Evolutionary conservation across 495 filamentous ascomycete species (phyloP).

Genomic region (Penicillium longicatenatum): DNA sequence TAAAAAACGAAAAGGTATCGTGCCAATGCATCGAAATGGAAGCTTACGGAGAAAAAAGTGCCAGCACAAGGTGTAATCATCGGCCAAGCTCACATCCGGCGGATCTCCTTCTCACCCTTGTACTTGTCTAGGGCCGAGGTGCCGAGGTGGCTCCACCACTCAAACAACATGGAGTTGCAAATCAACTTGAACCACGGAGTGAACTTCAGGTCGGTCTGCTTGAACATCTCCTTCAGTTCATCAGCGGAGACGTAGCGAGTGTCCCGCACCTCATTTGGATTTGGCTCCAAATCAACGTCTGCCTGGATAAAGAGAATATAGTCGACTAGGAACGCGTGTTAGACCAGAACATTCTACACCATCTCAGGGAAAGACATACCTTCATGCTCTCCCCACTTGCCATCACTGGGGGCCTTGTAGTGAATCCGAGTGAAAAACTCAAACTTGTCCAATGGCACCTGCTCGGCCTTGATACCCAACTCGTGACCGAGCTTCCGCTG

Average conservation of each 20-base stretch:
- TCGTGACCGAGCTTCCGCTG: constrained; percentile 93
- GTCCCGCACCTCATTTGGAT: constrained; percentile 85
- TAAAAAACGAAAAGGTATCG: constrained; percentile 6
- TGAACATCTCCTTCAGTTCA: constrained; percentile 83
- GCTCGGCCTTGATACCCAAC: constrained; percentile 84
- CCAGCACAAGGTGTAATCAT: background rate
- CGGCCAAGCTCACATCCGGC: constrained; percentile 65
- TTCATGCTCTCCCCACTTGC: constrained; percentile 98
- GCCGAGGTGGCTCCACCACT: constrained; percentile 95
- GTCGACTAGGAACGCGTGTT: constrained; percentile 67
- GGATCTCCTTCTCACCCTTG: constrained; percentile 80
- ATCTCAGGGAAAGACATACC: constrained; percentile 57
- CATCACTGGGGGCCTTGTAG: constrained; percentile 96
- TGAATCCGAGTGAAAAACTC: constrained; percentile 95
- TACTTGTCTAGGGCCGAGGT: constrained; percentile 77
- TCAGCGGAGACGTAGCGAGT: constrained; percentile 80
- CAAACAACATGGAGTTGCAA: constrained; percentile 94
- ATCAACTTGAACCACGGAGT: constrained; percentile 99
- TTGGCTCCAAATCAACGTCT: constrained; percentile 77
- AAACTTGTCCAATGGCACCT: constrained; percentile 92
- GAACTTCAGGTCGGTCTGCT: constrained; percentile 76
- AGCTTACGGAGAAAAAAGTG: background rate
- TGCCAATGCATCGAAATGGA: constrained; percentile 11
- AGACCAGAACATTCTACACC: background rate
- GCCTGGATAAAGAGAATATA: constrained; percentile 99